These are phyloP conservation scores for Naganishia randhawae DNA, from an alignment of 768 basidiomycete genomes.

Conservation along the genomic window DNA sequence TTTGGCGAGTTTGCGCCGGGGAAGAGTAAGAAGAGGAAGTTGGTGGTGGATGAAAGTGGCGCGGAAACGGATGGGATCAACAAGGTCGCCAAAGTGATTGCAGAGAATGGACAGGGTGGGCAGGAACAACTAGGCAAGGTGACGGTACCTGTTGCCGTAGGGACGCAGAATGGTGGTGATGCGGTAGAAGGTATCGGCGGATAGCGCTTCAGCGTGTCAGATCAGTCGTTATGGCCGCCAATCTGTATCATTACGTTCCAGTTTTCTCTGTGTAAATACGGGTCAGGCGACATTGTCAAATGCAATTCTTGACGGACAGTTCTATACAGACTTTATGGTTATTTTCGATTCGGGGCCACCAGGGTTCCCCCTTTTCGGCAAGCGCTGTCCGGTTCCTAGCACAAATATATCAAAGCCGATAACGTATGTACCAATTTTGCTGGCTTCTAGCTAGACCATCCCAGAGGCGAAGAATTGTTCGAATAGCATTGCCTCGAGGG, in stretches of 20 bases:
- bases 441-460: background rate
- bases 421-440: background rate
- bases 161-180: slow-evolving; percentile 23
- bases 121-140: slow-evolving; percentile 14
- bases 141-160: slow-evolving; percentile 25
- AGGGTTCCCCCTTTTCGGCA: too few species aligned
- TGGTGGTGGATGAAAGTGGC: slow-evolving; percentile 6
- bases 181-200: slow-evolving; percentile 27
- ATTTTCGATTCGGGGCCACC: too few species aligned
- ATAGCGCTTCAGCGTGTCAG: background rate
- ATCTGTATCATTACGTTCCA: too few species aligned
- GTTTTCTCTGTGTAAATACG: too few species aligned
- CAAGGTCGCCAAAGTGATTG: slow-evolving; percentile 26
- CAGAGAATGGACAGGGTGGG: background rate
- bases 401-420: background rate
- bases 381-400: background rate
- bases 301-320: too few species aligned
- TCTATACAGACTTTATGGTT: too few species aligned
- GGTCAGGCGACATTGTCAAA: too few species aligned
- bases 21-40: slow-evolving; percentile 27
- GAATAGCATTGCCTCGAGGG: background rate
- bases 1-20: slow-evolving; percentile 42
- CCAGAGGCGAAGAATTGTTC: background rate
- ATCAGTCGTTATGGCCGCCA: background rate
- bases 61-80: slow-evolving; percentile 18